Evolutionary conservation across 164 flowering plant species (phyloP), one percentile per base, ranked within the genome.

Genomic region (Malania oleifera): DNA sequence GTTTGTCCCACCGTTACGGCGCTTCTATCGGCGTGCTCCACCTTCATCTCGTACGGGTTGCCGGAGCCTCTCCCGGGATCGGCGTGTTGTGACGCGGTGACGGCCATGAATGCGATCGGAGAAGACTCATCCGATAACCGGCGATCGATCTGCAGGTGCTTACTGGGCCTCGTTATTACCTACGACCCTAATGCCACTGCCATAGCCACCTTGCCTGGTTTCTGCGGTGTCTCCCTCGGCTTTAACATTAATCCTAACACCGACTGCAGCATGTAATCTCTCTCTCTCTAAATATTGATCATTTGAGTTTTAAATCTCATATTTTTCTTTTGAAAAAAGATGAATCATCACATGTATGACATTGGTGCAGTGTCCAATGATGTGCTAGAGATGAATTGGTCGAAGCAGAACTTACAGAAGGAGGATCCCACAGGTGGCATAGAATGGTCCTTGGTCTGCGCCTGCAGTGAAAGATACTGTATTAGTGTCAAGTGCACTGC

Each of bases 191-290:
- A 79, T 58, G 72, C 82, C 51, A 68, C 79, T 23, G 76, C 86
- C 8, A 59, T 85, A 4, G 82, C 89, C 40, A 75, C 84, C 1
- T 47, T 83, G 59, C 81, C 89, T 38, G 84, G 85, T 9, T 70
- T 83, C 43, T 82, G 93, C 47, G 82, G 86, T 0, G 67, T 83
- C 52, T 76, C 78, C 55, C 71, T 86, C 18, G 92, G 93, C 64
- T 83, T 83, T 67, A 70, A 65, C 27, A 66, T 86, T 60, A 72
- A 77, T 51, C 82, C 87, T 1, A 79, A 71, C 56, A 75, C 81
- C 5, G 80, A 83, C 49, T 82, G 92, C 67, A 70, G 64, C 61
- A 61, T 39, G 84, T 80, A 77, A 44, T 15, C 41, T 5, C 41
- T 38, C 41, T 5, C 13, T 38, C 14, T 11, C 13, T n/a, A n/a